Evolutionary conservation across 1,284 basidiomycete species (phyloP), one percentile per base, ranked within the genome.

Genomic region (Hypsizygus ulmarius): DNA sequence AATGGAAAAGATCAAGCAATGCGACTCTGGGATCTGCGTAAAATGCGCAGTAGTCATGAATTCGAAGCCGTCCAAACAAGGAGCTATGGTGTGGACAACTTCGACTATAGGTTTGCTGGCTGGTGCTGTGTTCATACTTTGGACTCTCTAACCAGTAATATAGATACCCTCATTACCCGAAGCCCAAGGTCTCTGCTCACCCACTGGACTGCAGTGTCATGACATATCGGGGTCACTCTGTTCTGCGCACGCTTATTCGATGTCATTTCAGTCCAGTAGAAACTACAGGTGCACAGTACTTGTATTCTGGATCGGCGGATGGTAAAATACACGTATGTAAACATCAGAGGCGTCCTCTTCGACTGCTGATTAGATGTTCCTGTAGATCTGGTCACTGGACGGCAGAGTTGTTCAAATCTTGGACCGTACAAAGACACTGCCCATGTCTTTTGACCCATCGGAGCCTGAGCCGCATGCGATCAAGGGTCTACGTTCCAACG

Each of bases 1-100:
- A 99, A 99, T 63, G 93, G 93, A 40, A 99, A 99, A 67, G 97
- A 99, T 64, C 96, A 98, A 64, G 84, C 90, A 1, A 73, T 93
- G 45, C 84, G 93, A 19, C 70, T 99, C 25, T 99, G 96, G 90
- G 96, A 99, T 69, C 71, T 99, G 42, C 85, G 96, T 33, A 93
- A 87, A 70, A 97, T 99, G 95, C 78, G 84, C 33, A 81, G 74
- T 46, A 86, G 79, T 57, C 64, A 72, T 8, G 86, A 93, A 28
- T 89, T 86, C 55, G 82, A 90, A 43, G 59, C 61, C 9, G 76
- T 84, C 45, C 67, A 70, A 28, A 59, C 71, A 40, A 69, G 66
- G 9, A 58, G 68, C 49, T 93, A 87, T 63, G 87, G 88, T 4
- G 73, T 83, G 52, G 62, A 62, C 1, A 68, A 76, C 46, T 97